Conservation (phyloP, 1,139 yeast species). For the Taphrina flavorubra region DNA sequence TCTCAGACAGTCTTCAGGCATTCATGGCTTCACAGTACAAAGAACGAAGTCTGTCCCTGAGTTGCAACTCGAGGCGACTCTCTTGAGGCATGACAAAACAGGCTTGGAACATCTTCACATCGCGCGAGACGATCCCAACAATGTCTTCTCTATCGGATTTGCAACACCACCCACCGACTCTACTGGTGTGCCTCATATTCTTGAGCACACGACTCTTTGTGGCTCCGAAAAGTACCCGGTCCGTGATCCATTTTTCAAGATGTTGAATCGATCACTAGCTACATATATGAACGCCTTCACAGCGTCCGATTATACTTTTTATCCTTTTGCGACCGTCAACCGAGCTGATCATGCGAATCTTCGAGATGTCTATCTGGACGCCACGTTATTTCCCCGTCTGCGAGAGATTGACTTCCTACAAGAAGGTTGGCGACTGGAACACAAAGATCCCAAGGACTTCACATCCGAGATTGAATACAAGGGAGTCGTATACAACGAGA, state of each 20-base stretch:
- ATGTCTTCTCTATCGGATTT: conserved; percentile 87
- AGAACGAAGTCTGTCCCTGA: conserved; percentile 74
- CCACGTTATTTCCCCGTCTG: conserved; percentile 81
- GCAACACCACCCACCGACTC: conserved; percentile 92
- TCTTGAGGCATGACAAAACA: conserved; percentile 67
- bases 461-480: conserved; percentile 71
- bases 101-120: conserved; percentile 86
- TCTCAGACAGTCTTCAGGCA: neutral
- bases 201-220: conserved; percentile 89
- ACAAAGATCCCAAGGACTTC: conserved; percentile 64
- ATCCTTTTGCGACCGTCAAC: conserved; percentile 95
- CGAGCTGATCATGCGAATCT: conserved; percentile 77
- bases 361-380: conserved; percentile 85
- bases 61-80: conserved; percentile 78
- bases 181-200: conserved; percentile 93
- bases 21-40: conserved; percentile 35
- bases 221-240: conserved; percentile 92
- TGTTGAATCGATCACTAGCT: conserved; percentile 85
- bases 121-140: conserved; percentile 78
- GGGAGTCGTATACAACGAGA: conserved; percentile 97
- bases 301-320: conserved; percentile 86
- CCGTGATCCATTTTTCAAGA: conserved; percentile 95
- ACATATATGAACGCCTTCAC: conserved; percentile 99
- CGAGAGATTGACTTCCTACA: conserved; percentile 83
- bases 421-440: conserved; percentile 98